Conservation (phyloP, 2,329 filamentous ascomycete genomes). For the Colletotrichum euphorbiae region DNA sequence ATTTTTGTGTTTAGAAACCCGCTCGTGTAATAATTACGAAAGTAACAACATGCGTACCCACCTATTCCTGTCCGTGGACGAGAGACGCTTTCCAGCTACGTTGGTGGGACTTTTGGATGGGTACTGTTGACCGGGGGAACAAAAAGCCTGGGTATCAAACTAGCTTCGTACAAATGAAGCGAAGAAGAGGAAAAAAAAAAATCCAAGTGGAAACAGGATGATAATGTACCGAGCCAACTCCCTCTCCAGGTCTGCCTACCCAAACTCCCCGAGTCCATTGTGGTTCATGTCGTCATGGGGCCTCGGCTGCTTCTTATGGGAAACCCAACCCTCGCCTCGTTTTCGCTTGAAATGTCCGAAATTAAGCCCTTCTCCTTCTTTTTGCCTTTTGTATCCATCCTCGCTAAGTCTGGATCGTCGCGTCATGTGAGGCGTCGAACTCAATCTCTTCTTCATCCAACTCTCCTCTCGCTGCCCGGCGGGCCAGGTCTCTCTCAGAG, state of each 20-base stretch:
- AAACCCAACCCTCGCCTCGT: not conserved
- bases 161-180: slow-evolving; percentile 32
- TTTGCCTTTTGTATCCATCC: not conserved
- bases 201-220: not conserved
- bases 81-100: too few species aligned
- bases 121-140: slow-evolving; percentile 5
- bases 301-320: not conserved
- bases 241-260: slow-evolving; percentile 14
- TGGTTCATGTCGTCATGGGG: slow-evolving; percentile 34
- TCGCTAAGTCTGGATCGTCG: slow-evolving; percentile 48
- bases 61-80: not conserved
- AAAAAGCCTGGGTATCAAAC: slow-evolving; percentile 38
- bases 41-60: not conserved
- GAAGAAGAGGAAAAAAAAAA: slow-evolving; percentile 1
- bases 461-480: slow-evolving; percentile 61
- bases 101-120: too few species aligned
- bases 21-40: slow-evolving; percentile 9
- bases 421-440: slow-evolving; percentile 50
- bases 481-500: slow-evolving; percentile 64
- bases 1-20: not conserved
- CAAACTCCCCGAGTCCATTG: slow-evolving; percentile 26
- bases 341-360: not conserved
- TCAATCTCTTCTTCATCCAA: slow-evolving; percentile 55
- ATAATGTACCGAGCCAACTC: not conserved
- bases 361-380: slow-evolving; percentile 33